Base-by-base conservation (phyloP, 1,139 yeast genomes). In the Candida sp. region DNA sequence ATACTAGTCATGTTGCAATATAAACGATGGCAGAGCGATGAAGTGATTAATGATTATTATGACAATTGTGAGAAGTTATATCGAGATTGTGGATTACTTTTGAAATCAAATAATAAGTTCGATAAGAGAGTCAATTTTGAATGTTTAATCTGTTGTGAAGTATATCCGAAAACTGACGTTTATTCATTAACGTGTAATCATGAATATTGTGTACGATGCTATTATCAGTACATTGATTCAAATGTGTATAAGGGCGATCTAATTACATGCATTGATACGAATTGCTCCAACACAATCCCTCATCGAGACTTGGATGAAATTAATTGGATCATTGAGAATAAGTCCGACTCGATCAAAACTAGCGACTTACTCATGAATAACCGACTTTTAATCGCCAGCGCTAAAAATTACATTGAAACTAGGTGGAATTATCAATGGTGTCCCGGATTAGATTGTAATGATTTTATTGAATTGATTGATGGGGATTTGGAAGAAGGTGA, bases 381-480 rank as follows among this genome's bases (percentile, higher is more conserved):
- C 35, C 50, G 47, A 9, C 59, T 64, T 29, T 49, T 64, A 25
- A 52, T 51, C 8, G 48, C 61, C 7, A 56, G 63, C 27, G 73
- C 83, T 3, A 78, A 75, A 46, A 63, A 69, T 12, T 82, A 72
- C 52, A 78, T 88, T 21, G 79, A 78, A 36, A 52, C 62, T 1
- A 73, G 76, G 46, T 70, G 71, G 35, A 68, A 67, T 34, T 75
- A 74, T 52, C 77, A 77, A 51, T 84, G 93, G 86, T 93, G 99
- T 61, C 97, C 97, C 0, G 84, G 87, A 1, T 86, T 96, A 0
- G 95, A 87, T 56, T 93, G 99, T 61, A 71, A 73, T 34, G 50
- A 56, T 27, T 48, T 88, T 29, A 70, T 87, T 11, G 82, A 82
- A 53, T 63, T 81, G 36, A 48, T 62, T 4, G 73, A 75, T 4